Conservation (phyloP, 495 filamentous ascomycete genomes). For the Glutinoglossum americanum region DNA sequence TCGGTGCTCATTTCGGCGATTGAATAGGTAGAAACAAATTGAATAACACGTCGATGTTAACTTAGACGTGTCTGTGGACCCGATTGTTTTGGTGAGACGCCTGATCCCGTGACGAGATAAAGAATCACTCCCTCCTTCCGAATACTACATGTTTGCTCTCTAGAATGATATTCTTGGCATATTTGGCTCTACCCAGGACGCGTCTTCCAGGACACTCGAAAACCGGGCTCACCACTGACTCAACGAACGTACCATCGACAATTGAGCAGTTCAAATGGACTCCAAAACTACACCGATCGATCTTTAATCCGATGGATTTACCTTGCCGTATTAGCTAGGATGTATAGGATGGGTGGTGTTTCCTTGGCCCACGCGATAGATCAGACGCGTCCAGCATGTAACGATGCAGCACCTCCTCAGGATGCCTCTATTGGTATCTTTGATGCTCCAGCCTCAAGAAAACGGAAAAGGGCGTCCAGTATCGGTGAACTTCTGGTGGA, state of each 20-base stretch:
- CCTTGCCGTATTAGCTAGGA: neutral
- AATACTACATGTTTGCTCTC: neutral
- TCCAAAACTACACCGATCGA: neutral
- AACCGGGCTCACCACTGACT: neutral
- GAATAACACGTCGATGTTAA: neutral
- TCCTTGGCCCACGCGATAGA: neutral
- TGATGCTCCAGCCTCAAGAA: neutral
- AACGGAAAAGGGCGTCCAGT: neutral
- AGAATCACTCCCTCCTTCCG: neutral
- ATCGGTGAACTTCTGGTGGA: neutral
- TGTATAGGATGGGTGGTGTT: neutral
- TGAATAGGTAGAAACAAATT: neutral
- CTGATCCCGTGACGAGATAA: neutral
- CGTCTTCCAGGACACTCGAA: neutral
- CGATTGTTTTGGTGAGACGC: neutral
- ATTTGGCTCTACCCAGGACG: neutral
- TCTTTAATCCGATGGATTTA: neutral
- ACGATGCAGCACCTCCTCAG: neutral
- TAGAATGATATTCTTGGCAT: neutral
- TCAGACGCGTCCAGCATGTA: neutral
- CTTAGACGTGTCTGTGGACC: neutral
- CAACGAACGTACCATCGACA: neutral
- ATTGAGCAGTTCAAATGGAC: neutral
- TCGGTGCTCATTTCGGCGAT: conserved; percentile 30
- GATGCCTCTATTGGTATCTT: neutral